Percentiles rank a stretch among this genome's conserved stretches.
These are phyloP conservation scores for Linnemannia elongata DNA, from an alignment of 192 early-diverging fungal species.

Conservation along the genomic window DNA sequence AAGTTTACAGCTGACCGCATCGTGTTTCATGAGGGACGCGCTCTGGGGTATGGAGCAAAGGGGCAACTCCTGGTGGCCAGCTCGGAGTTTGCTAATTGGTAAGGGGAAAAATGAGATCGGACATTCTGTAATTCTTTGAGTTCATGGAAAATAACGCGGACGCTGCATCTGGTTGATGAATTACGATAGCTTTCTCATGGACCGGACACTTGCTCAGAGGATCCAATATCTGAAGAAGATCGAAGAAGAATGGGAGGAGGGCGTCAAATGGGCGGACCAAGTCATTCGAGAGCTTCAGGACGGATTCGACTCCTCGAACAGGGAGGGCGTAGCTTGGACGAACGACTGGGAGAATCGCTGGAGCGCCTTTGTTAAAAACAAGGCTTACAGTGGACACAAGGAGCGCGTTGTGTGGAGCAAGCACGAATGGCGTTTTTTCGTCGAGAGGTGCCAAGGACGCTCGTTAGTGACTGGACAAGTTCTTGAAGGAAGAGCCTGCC, in stretches of 20 bases:
- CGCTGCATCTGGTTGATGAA: not conserved
- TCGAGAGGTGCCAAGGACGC: slow-evolving; percentile 9
- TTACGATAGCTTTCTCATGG: slow-evolving; percentile 1
- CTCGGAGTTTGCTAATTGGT: slow-evolving; percentile 16
- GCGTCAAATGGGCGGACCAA: slow-evolving; percentile 8
- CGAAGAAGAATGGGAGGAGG: slow-evolving; percentile 13
- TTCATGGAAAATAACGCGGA: not conserved
- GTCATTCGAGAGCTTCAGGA: not conserved
- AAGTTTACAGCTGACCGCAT: slow-evolving; percentile 11
- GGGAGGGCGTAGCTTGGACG: slow-evolving; percentile 13
- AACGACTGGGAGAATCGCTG: slow-evolving; percentile 15
- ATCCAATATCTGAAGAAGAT: slow-evolving; percentile 17
- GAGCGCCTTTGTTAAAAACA: not conserved
- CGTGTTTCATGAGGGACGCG: not conserved
- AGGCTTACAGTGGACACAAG: not conserved
- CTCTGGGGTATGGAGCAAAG: slow-evolving; percentile 11
- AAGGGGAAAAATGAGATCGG: not conserved
- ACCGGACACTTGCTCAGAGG: not conserved
- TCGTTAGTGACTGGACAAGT: slow-evolving; percentile 24
- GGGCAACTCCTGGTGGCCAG: slow-evolving; percentile 8
- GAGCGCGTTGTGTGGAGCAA: slow-evolving; percentile 10
- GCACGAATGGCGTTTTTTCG: slow-evolving; percentile 19
- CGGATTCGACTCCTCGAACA: slow-evolving; percentile 7
- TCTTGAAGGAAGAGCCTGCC: not conserved
- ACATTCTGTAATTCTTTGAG: not conserved